phyloP scores from a whole-genome alignment of 192 early-diverging fungal species.

The Chytriomyces sp. region DNA sequence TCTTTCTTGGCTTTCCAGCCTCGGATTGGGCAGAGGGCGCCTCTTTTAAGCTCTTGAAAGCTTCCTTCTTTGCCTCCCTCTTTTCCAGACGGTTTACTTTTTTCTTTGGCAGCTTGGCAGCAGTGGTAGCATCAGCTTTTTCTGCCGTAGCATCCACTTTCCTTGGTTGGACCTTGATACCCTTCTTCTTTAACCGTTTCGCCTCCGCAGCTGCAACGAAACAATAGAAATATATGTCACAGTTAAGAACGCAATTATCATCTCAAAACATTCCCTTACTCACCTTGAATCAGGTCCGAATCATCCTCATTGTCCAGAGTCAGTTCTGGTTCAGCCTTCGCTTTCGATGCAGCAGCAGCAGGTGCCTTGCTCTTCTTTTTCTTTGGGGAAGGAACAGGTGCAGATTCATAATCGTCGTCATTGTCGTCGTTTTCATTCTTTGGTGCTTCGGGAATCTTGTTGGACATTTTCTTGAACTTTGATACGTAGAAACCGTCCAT shows the following conservation, averaged over 20 bases:
- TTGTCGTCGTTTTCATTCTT: constrained; percentile 21
- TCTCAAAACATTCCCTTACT: not conserved
- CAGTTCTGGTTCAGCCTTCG: constrained; percentile 29
- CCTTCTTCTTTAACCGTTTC: constrained; percentile 53
- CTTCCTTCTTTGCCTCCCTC: constrained; percentile 44
- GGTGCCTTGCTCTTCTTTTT: constrained; percentile 38
- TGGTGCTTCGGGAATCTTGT: constrained; percentile 67
- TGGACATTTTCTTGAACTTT: constrained; percentile 94
- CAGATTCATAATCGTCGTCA: constrained; percentile 2
- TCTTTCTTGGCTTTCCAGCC: constrained; percentile 26
- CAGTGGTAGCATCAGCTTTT: not conserved
- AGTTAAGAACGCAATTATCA: too few species aligned
- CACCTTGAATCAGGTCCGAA: constrained; percentile 58
- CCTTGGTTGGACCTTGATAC: constrained; percentile 41
- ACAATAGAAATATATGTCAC: not conserved
- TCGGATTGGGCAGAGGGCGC: constrained; percentile 21
- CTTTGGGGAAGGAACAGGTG: constrained; percentile 45
- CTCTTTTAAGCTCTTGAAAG: constrained; percentile 39
- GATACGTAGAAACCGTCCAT: constrained; percentile 99
- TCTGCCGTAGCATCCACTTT: constrained; percentile 17
- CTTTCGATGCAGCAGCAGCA: constrained; percentile 8
- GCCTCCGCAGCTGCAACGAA: constrained; percentile 37
- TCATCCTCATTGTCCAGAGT: constrained; percentile 70
- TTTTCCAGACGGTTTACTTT: constrained; percentile 38
- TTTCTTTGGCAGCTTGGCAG: constrained; percentile 32